These are phyloP conservation scores for Beauveria pseudobassiana DNA, from an alignment of 2,329 filamentous ascomycete genomes.

Conservation along the genomic window DNA sequence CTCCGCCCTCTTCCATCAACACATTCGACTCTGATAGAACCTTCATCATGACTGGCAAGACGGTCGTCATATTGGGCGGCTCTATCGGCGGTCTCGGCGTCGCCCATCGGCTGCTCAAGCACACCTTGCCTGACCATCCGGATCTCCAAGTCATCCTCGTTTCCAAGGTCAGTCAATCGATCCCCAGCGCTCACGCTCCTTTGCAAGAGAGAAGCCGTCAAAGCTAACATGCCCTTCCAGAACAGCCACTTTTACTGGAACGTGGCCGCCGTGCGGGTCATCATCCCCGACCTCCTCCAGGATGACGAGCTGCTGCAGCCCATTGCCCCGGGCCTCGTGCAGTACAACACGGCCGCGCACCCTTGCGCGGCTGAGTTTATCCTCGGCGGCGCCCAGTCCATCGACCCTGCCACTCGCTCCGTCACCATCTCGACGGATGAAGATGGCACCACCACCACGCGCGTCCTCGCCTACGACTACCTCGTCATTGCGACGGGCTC, in stretches of 20 bases:
- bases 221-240: conserved; percentile 22
- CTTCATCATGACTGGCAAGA: conserved; percentile 27
- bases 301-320: conserved; percentile 44
- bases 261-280: conserved; percentile 46
- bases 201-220: too few relatives aligned
- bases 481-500: conserved; percentile 52
- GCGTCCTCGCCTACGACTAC: conserved; percentile 39
- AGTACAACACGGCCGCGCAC: conserved; percentile 33
- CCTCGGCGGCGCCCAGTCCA: conserved; percentile 37
- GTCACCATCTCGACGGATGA: conserved; percentile 21
- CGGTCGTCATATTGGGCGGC: conserved; percentile 47
- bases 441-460: conserved; percentile 17
- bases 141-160: conserved; percentile 48
- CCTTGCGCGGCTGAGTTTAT: conserved; percentile 42
- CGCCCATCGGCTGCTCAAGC: conserved; percentile 47
- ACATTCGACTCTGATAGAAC: neutral
- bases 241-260: conserved; percentile 55
- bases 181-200: neutral
- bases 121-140: conserved; percentile 35
- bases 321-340: conserved; percentile 40
- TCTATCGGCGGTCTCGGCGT: conserved; percentile 46
- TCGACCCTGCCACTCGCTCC: conserved; percentile 32
- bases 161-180: conserved; percentile 37
- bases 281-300: conserved; percentile 41
- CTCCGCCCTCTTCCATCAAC: neutral